These are phyloP conservation scores for Epicoccum nigrum DNA, from an alignment of 2,329 filamentous ascomycete genomes.

Conservation along the genomic window DNA sequence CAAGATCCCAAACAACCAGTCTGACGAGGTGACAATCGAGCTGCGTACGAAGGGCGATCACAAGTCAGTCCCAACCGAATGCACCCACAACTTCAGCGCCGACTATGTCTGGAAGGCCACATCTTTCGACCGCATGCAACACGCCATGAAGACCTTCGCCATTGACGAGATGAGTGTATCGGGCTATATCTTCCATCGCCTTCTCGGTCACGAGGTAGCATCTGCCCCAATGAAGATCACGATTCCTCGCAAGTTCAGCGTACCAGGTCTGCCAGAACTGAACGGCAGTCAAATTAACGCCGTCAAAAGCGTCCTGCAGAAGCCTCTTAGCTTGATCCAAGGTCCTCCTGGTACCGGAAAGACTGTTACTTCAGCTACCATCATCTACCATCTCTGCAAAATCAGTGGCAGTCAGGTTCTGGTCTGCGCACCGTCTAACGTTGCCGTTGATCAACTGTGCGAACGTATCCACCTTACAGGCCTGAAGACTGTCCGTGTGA, in stretches of 20 bases:
- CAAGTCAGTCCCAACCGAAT: slow-evolving; percentile 93
- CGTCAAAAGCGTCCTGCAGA: slow-evolving; percentile 92
- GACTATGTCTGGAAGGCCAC: slow-evolving; percentile 99
- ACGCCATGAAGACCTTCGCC: slow-evolving; percentile 98
- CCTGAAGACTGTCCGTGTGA: slow-evolving; percentile 94
- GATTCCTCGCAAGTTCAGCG: slow-evolving; percentile 95
- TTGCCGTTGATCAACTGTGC: slow-evolving; percentile 96
- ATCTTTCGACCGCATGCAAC: slow-evolving; percentile 98
- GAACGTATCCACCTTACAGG: slow-evolving; percentile 95
- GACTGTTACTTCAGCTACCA: slow-evolving; percentile 97
- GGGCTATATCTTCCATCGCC: slow-evolving; percentile 96
- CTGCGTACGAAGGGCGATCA: slow-evolving; percentile 93
- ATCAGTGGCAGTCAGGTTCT: slow-evolving; percentile 93
- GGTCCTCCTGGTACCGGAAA: slow-evolving; percentile 97
- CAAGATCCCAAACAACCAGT: slow-evolving; percentile 99
- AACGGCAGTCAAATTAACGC: slow-evolving; percentile 96
- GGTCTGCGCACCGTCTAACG: slow-evolving; percentile 96
- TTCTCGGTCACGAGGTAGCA: slow-evolving; percentile 93
- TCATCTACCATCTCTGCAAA: slow-evolving; percentile 97
- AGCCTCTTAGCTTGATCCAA: slow-evolving; percentile 93
- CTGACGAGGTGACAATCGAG: slow-evolving; percentile 95
- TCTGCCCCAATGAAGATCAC: slow-evolving; percentile 94
- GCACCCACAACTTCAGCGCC: slow-evolving; percentile 96
- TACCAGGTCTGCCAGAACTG: slow-evolving; percentile 89
- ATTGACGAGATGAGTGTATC: slow-evolving; percentile 98